Base-by-base conservation (phyloP, 768 basidiomycete genomes). In the Hortiboletus campestris region DNA sequence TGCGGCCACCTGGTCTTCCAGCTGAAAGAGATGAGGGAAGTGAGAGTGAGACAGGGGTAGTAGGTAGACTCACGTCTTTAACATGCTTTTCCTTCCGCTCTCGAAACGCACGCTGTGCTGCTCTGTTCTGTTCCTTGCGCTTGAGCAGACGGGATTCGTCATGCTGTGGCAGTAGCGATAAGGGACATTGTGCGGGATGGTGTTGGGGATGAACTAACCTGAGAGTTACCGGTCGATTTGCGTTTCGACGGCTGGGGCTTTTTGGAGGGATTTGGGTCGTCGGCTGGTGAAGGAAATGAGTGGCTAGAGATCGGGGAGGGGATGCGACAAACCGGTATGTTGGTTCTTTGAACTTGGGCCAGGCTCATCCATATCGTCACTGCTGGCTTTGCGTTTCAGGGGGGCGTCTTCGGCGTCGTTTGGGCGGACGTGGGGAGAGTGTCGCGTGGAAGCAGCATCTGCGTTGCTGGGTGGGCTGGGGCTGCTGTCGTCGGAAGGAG, bases 21-120 rank as follows among this genome's bases (percentile, higher is more conserved):
- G 79, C 91, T 97, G 43, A 19, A 29, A 32, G 29, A 31, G 28
- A 34, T 51, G 53, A 55, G 62, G 49, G 46, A 14, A 10, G 29
- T 20, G 49, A 53, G 59, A 58, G 29, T 20, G 49, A 55, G 59
- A 58, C 41, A 53, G 45, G 61, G 50, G 59, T 13, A 20, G 38
- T 41, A 32, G 1, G 16, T 11, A 28, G 10, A 80, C 92, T 76
- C 67, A 97, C 94, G 69, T 97, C 94, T 69, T 92, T 94, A 61
- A 98, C 92, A 71, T 97, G 94, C 65, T 91, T 93, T 75, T 99
- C 96, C 74, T 98, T 95, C 58, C 96, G 82, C 72, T 98, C 97
- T 52, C 96, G 79, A 78, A 99, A 99, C 1, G 96, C 96, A 50
- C 96, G 86, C 73, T 99, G 97, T 8, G 96, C 96, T 4, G 94